Percentiles rank a stretch among this genome's conserved stretches.
Evolutionary conservation across 345 rosid species (phyloP).

Genomic region (Euphorbia peplus): DNA sequence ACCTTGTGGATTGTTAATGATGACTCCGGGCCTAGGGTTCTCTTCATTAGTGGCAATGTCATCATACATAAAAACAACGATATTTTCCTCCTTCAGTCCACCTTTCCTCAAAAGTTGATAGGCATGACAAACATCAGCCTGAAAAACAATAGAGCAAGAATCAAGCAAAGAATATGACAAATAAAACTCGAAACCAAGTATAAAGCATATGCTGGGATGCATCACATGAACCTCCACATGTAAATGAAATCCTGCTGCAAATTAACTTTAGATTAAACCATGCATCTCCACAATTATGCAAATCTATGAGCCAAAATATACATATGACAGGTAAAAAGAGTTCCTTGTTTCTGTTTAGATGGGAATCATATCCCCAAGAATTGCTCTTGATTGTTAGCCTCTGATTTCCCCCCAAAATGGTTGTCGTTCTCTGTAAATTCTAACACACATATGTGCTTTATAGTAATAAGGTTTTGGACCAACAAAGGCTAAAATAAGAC

Average conservation of each 20-base stretch:
- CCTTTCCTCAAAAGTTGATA: constrained; percentile 89
- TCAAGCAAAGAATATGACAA: background rate
- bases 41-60: constrained; percentile 69
- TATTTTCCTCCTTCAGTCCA: constrained; percentile 88
- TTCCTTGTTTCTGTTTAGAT: background rate
- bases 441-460: background rate
- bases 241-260: background rate
- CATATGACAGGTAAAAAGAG: background rate
- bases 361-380: background rate
- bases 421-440: background rate
- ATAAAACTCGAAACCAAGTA: background rate
- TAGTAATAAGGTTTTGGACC: background rate
- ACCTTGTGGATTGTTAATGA: constrained; percentile 79
- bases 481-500: background rate
- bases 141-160: background rate
- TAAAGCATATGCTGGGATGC: background rate
- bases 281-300: background rate
- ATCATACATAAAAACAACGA: constrained; percentile 91
- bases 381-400: background rate
- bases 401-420: background rate
- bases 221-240: background rate
- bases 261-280: background rate
- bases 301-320: background rate
- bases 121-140: constrained; percentile 72
- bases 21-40: constrained; percentile 83